Base-by-base conservation (phyloP, 192 early-diverging fungal species). In the Geranomyces variabilis region DNA sequence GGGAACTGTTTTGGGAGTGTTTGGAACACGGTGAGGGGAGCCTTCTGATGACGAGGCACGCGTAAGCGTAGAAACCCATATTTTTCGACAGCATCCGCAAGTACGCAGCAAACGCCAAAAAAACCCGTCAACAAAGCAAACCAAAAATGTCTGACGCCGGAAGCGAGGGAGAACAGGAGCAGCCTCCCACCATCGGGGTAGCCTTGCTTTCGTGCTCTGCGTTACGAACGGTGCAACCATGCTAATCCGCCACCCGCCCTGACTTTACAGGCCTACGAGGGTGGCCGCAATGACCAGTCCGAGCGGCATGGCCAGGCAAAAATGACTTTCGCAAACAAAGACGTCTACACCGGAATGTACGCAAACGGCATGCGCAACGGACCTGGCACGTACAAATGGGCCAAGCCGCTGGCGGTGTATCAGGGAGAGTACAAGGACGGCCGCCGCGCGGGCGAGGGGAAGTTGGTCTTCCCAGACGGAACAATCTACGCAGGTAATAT, bases 221-320 rank as follows among this genome's bases (percentile, higher is more conserved):
- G n/a, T 41, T 7, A 41, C 3, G 36, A 41, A 41, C 51, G 17
- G 17, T 26, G 51, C 51, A 53, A 53, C n/a, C n/a, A n/a, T n/a
- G n/a, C n/a, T 24, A 53, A 26, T 53, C 17, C 15, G 7, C 19
- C 51, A 15, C 7, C 7, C 51, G 3, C 0, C 28, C 19, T 45
- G 9, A 3, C 13, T 53, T 4, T n/a, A 0, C 63, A 86, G 84
- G 71, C 71, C n/a, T 88, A 88, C 69, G 85, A 83, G 51, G 86
- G 86, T 14, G 83, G 84, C 41, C 67, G 86, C 34, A 83, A 85
- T 70, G 83, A 77, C 26, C 57, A 61, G 12, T 75, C 69, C 21
- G 78, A 86, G 48, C 68, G 86, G 30, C 86, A 88, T 73, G 86
- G 86, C 17, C 80, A 83, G 47, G 86, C 84, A 12, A 81, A 82